phyloP scores from a whole-genome alignment of 108 stramenopile genomes.

The Schizochytrium sp. region DNA sequence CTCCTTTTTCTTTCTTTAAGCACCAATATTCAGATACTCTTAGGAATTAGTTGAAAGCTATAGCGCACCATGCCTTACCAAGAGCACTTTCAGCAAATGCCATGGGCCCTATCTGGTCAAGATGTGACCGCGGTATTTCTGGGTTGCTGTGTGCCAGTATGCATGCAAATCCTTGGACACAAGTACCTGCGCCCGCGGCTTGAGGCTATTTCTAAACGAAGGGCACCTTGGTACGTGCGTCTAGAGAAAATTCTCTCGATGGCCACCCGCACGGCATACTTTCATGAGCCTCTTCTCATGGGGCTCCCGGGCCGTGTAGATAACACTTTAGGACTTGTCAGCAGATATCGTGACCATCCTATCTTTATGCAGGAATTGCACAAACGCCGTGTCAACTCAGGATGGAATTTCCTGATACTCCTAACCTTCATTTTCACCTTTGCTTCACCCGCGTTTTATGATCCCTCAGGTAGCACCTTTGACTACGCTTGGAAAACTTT shows the following conservation, averaged over 20 bases:
- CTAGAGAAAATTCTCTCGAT: background rate
- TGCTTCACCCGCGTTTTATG: conserved; percentile 1
- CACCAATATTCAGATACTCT: too few relatives aligned
- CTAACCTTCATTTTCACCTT: conserved; percentile 1
- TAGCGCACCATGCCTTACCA: too few relatives aligned
- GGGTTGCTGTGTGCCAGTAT: background rate
- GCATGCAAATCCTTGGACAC: background rate
- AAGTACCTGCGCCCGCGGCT: background rate
- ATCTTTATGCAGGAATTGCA: background rate
- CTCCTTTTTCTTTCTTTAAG: too few relatives aligned
- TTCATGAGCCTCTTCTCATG: background rate
- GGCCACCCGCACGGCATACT: background rate
- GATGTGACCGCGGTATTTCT: background rate
- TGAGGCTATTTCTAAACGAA: background rate
- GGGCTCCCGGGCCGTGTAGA: background rate
- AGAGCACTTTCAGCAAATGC: too few relatives aligned
- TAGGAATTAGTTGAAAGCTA: too few relatives aligned
- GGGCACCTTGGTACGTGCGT: background rate
- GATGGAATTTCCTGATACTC: background rate
- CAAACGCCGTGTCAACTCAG: background rate
- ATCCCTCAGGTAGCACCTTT: background rate
- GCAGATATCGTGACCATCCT: background rate
- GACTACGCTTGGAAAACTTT: background rate
- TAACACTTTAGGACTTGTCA: background rate
- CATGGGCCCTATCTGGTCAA: background rate